phyloP scores from a whole-genome alignment of 257 asterid genomes.

The Lantana camara region DNA sequence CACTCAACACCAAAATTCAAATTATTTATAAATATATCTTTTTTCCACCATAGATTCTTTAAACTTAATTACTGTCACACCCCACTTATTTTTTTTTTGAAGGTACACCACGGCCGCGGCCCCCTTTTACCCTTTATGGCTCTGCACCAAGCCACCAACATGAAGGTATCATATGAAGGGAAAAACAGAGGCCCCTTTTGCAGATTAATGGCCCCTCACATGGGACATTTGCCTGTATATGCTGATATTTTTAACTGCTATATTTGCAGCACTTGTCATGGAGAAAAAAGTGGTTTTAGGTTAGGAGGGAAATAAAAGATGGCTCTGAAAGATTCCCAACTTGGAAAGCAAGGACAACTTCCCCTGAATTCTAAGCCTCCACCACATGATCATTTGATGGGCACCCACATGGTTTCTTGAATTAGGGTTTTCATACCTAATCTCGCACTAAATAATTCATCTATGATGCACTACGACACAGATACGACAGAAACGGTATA shows the following conservation, averaged over 20 bases:
- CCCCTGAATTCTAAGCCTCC: not conserved
- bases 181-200: not conserved
- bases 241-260: not conserved
- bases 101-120: no score
- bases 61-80: not conserved
- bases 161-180: not conserved
- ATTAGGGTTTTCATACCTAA: not conserved
- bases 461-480: no score
- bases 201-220: conserved; percentile 19
- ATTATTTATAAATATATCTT: no score
- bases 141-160: not conserved
- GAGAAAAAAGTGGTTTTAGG: not conserved
- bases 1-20: no score
- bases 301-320: not conserved
- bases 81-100: not conserved
- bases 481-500: no score
- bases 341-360: conserved; percentile 11
- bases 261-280: not conserved
- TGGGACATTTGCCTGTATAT: not conserved
- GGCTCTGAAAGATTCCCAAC: conserved; percentile 11
- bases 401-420: not conserved
- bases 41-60: not conserved
- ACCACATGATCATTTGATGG: not conserved
- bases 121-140: no score
- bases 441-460: not conserved